Percentiles rank a stretch among this genome's conserved stretches.
These are phyloP conservation scores for Aegilops umbellulata DNA, from an alignment of 176 grass and related monocot genomes.

Conservation along the genomic window DNA sequence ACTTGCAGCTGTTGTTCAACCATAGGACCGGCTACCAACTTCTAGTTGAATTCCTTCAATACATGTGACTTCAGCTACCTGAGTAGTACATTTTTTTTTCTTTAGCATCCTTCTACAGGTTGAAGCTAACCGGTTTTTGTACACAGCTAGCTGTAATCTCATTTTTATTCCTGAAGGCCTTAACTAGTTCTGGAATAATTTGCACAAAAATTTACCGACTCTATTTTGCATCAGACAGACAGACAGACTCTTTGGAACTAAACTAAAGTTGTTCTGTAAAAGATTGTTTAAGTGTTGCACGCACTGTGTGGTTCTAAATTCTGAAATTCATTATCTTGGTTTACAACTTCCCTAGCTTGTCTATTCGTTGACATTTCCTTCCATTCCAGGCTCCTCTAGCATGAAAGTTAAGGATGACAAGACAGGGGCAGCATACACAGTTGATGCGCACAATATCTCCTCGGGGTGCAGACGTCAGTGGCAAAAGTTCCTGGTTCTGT, in stretches of 20 bases:
- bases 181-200: constrained; percentile 8
- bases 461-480: constrained; percentile 48
- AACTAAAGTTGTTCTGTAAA: not conserved
- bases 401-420: constrained; percentile 84
- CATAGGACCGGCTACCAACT: not conserved
- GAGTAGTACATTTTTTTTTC: not conserved
- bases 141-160: not conserved
- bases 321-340: not conserved
- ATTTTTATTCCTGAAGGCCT: constrained; percentile 1
- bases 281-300: not conserved
- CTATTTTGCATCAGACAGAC: not conserved
- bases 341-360: not conserved
- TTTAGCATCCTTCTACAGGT: not conserved
- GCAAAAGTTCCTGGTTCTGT: constrained; percentile 33
- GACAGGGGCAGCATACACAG: constrained; percentile 39
- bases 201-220: not conserved
- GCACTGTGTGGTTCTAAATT: not conserved
- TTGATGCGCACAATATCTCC: constrained; percentile 57
- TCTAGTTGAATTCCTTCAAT: not conserved
- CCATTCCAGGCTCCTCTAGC: constrained; percentile 80
- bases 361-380: not conserved
- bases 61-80: not conserved
- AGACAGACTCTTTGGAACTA: not conserved
- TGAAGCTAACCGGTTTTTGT: not conserved
- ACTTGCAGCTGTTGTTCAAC: not conserved